phyloP scores from a whole-genome alignment of 805 yeast genomes.

The Cyberlindnera samutprakarnensis region DNA sequence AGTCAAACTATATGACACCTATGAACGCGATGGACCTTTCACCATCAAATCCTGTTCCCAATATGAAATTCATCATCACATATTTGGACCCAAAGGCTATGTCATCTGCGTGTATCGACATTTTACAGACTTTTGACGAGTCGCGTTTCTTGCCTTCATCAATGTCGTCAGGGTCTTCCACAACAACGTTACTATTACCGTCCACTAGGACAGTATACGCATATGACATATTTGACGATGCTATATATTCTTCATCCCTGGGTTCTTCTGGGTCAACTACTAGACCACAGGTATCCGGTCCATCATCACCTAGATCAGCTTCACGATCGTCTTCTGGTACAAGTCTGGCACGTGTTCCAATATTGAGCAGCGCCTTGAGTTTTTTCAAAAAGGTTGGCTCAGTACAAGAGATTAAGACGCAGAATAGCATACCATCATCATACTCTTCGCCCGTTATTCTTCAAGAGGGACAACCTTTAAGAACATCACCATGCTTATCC shows the following conservation, averaged over 20 bases:
- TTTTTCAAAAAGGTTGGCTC: slow-evolving; percentile 16
- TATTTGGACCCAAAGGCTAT: slow-evolving; percentile 4
- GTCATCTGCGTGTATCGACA: slow-evolving; percentile 12
- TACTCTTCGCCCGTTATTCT: slow-evolving; percentile 3
- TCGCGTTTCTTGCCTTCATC: neutral
- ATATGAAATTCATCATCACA: slow-evolving; percentile 40
- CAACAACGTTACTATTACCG: slow-evolving; percentile 10
- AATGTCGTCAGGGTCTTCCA: slow-evolving; percentile 4
- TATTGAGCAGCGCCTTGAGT: slow-evolving; percentile 17
- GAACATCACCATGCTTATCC: slow-evolving; percentile 5
- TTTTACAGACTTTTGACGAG: slow-evolving; percentile 4
- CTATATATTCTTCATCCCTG: slow-evolving; percentile 34
- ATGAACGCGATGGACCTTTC: slow-evolving; percentile 7
- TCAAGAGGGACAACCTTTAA: too few species aligned
- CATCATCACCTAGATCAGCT: too few species aligned
- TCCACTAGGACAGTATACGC: slow-evolving; percentile 39
- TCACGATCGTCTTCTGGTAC: slow-evolving; percentile 15
- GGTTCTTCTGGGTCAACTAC: slow-evolving; percentile 4
- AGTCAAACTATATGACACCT: slow-evolving; percentile 1
- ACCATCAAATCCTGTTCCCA: slow-evolving; percentile 34
- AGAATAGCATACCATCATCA: slow-evolving; percentile 4
- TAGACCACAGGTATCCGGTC: too few species aligned
- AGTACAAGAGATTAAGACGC: slow-evolving; percentile 1
- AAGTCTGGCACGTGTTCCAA: slow-evolving; percentile 16
- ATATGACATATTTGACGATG: slow-evolving; percentile 60